Conservation (phyloP, 2,329 filamentous ascomycete genomes). For the Penicillium vulpinum region DNA sequence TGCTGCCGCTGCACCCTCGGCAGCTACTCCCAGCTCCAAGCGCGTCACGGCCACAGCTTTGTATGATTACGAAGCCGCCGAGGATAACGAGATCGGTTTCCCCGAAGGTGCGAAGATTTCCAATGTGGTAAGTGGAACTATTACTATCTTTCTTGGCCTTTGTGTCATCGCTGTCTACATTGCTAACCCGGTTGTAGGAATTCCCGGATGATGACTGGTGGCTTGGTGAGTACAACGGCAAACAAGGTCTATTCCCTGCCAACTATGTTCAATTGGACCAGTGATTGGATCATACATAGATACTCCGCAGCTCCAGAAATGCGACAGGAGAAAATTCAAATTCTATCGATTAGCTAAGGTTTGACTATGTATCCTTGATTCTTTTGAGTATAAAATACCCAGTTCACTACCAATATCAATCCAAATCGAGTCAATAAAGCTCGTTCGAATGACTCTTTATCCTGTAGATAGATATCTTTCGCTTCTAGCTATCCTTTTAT, state of each 20-base stretch:
- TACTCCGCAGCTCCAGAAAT: neutral
- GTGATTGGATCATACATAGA: slow-evolving; percentile 6
- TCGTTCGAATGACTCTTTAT: neutral
- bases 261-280: slow-evolving; percentile 50
- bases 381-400: neutral
- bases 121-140: slow-evolving; percentile 63
- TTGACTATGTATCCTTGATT: neutral
- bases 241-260: slow-evolving; percentile 75
- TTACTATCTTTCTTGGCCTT: neutral
- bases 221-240: slow-evolving; percentile 81
- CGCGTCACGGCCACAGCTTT: slow-evolving; percentile 76
- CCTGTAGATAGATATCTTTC: neutral
- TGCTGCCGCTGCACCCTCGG: slow-evolving; percentile 40
- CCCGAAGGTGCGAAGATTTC: slow-evolving; percentile 83
- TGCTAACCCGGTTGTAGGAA: slow-evolving; percentile 57
- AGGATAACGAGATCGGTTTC: slow-evolving; percentile 86
- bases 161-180: neutral
- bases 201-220: slow-evolving; percentile 99
- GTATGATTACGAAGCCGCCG: slow-evolving; percentile 95
- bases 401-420: neutral
- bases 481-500: neutral
- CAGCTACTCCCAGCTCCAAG: slow-evolving; percentile 30
- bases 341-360: neutral
- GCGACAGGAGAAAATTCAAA: neutral
- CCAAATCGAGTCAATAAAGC: neutral